Evolutionary conservation across 805 yeast genomes (phyloP), one percentile per base, ranked within the genome.

Genomic region (Myxozyma kluyveri): DNA sequence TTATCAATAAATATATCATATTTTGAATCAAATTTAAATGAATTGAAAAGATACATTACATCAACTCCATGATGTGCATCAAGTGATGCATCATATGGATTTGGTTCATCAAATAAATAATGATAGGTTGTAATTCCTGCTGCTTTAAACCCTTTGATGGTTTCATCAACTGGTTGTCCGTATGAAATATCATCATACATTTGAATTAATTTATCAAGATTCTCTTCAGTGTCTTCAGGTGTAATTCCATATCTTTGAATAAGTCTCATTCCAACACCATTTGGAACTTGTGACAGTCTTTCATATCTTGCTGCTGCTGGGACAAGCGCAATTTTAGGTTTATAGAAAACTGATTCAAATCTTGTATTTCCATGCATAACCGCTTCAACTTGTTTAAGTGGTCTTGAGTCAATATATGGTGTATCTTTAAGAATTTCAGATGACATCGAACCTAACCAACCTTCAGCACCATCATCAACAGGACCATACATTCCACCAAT

Each of bases 41-140:
- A 63, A 42, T 60, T 58, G 33, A 67, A 56, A 42, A 64, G 45
- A 51, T 62, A 68, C 22, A 67, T 54, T 6, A 68, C 64, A 47
- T 68, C 72, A 5, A 68, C 72, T 60, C 67, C 67, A 42, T 68
- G 72, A 46, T 65, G 63, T 31, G 66, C 66, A 21, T 67, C 68
- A 17, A 61, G 45, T 2, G 50, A 24, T 0, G 64, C 59, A 17
- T 49, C 52, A 23, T 58, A 53, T 3, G 72, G 70, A 41, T 68
- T 68, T 6, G 56, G 49, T 18, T 63, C 64, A 45, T 68, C 71
- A 45, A 68, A 66, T 12, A 61, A 52, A 48, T 63, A 66, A 17
- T 67, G 53, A 43, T 52, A 63, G 3, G 67, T 66, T 23, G 42
- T 50, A 22, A 56, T 41, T 3, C 46, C 49, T 4, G 46, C 50